Percentiles rank a stretch among this genome's conserved stretches.
Evolutionary conservation across 2,329 filamentous ascomycete genomes (phyloP).

Genomic region (Exophiala xenobiotica): DNA sequence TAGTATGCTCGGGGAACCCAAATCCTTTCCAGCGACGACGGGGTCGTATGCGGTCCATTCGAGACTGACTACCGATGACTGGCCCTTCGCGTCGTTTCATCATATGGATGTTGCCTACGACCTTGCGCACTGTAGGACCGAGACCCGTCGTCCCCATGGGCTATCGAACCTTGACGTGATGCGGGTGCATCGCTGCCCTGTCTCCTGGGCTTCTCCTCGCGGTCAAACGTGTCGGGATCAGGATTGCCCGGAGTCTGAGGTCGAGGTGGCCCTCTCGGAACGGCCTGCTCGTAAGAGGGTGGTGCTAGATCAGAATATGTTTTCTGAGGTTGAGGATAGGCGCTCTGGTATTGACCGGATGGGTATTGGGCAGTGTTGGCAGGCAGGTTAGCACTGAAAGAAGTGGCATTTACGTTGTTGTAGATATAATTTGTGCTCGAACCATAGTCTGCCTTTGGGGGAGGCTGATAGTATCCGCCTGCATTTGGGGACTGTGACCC

Average conservation of each 20-base stretch:
- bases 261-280: constrained; percentile 8
- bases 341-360: constrained; percentile 3
- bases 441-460: constrained; percentile 5
- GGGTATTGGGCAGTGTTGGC: constrained; percentile 3
- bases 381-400: constrained; percentile 11
- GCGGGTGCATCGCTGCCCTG: background rate
- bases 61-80: constrained; percentile 3
- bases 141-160: constrained; percentile 8
- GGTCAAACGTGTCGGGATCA: constrained; percentile 21
- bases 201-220: constrained; percentile 7
- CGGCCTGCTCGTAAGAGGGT: constrained; percentile 16
- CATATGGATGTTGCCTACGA: constrained; percentile 10
- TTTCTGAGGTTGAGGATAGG: constrained; percentile 5
- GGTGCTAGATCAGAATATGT: constrained; percentile 10
- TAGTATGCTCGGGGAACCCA: no score
- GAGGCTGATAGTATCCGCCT: constrained; percentile 5
- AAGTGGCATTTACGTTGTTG: constrained; percentile 5
- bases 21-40: no score
- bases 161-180: constrained; percentile 9
- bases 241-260: constrained; percentile 20
- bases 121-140: constrained; percentile 11
- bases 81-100: constrained; percentile 12
- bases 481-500: constrained; percentile 11
- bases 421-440: constrained; percentile 11
- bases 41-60: background rate